Percentiles rank a stretch among this genome's conserved stretches.
phyloP scores from a whole-genome alignment of 2,329 filamentous ascomycete species.

The Colletotrichum musicola region DNA sequence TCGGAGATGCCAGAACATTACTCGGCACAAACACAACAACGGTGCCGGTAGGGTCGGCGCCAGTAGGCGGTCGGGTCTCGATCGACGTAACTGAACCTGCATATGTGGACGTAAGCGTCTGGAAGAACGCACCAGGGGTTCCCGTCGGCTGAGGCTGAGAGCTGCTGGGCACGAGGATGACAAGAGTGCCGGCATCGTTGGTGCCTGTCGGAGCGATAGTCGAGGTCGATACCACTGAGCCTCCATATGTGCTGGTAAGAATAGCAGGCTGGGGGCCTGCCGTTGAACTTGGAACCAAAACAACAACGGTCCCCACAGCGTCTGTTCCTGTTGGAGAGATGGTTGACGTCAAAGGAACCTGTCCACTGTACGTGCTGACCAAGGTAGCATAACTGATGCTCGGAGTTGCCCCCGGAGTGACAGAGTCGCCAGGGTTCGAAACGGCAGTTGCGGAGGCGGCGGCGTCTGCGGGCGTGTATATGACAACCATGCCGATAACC shows the following conservation, averaged over 20 bases:
- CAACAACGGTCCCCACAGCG: conserved; percentile 3
- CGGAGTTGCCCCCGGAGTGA: background rate
- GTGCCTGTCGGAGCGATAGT: conserved; percentile 14
- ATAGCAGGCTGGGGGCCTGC: background rate
- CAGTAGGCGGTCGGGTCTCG: conserved; percentile 25
- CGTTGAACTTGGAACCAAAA: conserved; percentile 27
- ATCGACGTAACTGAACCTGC: conserved; percentile 18
- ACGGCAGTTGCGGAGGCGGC: background rate
- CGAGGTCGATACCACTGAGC: conserved; percentile 12
- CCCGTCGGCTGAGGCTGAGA: background rate
- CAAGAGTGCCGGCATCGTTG: conserved; percentile 12
- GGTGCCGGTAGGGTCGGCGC: conserved; percentile 19
- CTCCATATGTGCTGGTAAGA: conserved; percentile 23
- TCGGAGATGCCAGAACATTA: conserved; percentile 16
- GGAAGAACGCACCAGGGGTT: background rate
- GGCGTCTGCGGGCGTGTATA: conserved; percentile 1
- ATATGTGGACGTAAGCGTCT: conserved; percentile 27
- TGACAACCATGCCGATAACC: conserved; percentile 18
- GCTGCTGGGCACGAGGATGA: conserved; percentile 27
- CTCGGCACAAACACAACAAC: conserved; percentile 28
- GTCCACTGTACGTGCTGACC: conserved; percentile 24
- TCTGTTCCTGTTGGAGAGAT: conserved; percentile 18
- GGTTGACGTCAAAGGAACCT: conserved; percentile 20
- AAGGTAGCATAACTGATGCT: conserved; percentile 16
- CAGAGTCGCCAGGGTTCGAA: background rate